Base-by-base conservation (phyloP, 306 rosid genomes). In the Quercus gilva region DNA sequence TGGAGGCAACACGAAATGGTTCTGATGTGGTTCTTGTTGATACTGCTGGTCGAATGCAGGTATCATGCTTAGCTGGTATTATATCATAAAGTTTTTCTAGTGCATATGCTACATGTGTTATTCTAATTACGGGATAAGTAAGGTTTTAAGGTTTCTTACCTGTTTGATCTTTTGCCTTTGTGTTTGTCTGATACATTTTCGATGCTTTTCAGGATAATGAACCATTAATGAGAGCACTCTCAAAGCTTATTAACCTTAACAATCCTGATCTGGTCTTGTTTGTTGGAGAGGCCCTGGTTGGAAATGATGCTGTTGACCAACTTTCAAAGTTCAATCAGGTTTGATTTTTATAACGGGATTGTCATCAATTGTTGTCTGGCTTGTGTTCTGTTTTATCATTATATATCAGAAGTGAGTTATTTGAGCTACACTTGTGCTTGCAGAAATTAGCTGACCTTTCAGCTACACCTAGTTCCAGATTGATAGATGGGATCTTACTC, bases 21-120 rank as follows among this genome's bases (percentile, higher is more conserved):
- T 93, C 99, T 13, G 99, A 95, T 69, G 99, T 96, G 51, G 98
- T 96, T 81, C 96, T 96, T 59, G 99, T 93, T 79, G 99, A 93
- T 77, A 96, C 99, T 18, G 99, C 99, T 90, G 99, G 98, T 67
- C 88, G 99, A 79, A 96, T 96, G 97, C 99, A 96, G 97, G 98
- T 96, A 82, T 26, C 17, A 43, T 73, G 31, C 67, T 79, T 65
- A 57, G 55, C 15, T 80, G 45, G 56, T 71, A 43, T 70, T 63
- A 9, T 57, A 41, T 41, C 51, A 0, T 43, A 75, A 14, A 69
- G 43, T 51, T 58, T 31, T 33, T 31, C 11, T 26, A 69, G 69
- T 41, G 77, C 55, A n/a, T 55, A 31, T 7, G 63, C n/a, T 33
- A n/a, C 33, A 60, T 43, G 71, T 56, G 20, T 78, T 31, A 65